phyloP scores from a whole-genome alignment of 257 asterid genomes.

The Jasminum sambac region DNA sequence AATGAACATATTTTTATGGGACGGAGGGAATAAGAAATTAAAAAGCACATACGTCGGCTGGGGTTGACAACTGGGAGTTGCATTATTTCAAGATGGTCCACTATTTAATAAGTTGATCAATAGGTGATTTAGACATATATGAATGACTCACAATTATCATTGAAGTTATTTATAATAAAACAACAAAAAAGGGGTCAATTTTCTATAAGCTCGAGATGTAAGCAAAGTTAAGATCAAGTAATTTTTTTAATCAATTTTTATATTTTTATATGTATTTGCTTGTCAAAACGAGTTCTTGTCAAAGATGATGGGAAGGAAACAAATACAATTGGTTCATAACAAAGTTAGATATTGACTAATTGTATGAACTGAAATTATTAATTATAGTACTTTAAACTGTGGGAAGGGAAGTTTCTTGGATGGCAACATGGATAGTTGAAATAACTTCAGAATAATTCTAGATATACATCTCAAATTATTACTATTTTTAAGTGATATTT shows the following conservation, averaged over 20 bases:
- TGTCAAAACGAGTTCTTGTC: not conserved
- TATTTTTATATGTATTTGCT: not conserved
- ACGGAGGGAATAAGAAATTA: too few species aligned
- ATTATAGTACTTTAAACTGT: not conserved
- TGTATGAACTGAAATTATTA: not conserved
- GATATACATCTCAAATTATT: too few species aligned
- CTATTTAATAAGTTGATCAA: not conserved
- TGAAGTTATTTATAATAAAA: not conserved
- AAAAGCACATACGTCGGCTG: not conserved
- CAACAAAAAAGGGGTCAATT: too few species aligned
- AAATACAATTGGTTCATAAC: not conserved
- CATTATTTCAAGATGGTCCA: not conserved
- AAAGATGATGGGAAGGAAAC: not conserved
- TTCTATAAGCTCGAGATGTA: not conserved
- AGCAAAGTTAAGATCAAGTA: not conserved
- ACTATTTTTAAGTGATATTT: too few species aligned
- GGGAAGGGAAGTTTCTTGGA: not conserved
- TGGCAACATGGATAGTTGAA: not conserved
- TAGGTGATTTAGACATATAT: not conserved
- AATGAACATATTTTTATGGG: too few species aligned
- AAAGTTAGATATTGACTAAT: conserved; percentile 3
- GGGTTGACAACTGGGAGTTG: not conserved
- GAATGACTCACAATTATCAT: not conserved
- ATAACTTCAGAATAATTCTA: too few species aligned
- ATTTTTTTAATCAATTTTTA: not conserved